phyloP scores from a whole-genome alignment of 2,329 filamentous ascomycete genomes.

The Phoma sp. region DNA sequence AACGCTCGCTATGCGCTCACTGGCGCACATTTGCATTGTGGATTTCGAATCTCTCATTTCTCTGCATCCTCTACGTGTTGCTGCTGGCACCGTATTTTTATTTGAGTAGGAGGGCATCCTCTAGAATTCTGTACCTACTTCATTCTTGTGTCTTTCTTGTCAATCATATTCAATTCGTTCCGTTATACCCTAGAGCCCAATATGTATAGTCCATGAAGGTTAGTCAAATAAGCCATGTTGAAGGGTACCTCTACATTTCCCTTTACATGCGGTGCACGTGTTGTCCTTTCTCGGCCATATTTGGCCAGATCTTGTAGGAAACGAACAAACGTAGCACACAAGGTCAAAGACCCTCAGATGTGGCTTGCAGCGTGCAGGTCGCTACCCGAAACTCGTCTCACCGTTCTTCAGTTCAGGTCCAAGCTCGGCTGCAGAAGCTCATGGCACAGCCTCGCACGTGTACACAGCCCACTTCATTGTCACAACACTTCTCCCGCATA shows the following conservation, averaged over 20 bases:
- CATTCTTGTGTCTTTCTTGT: conserved; percentile 21
- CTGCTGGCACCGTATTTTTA: background rate
- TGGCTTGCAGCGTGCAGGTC: background rate
- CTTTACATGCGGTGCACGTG: background rate
- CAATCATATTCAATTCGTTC: conserved; percentile 19
- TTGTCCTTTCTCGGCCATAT: background rate
- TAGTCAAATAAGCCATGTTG: background rate
- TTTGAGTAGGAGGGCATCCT: background rate
- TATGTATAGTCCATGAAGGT: background rate
- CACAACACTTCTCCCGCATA: conserved; percentile 1
- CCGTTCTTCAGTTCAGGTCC: background rate
- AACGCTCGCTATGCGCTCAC: background rate
- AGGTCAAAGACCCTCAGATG: conserved; percentile 1
- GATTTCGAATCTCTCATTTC: background rate
- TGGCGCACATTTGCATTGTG: background rate
- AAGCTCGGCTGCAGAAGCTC: conserved; percentile 6
- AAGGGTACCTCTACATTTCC: background rate
- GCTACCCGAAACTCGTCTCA: conserved; percentile 9
- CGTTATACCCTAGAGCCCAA: conserved; percentile 1
- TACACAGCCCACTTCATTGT: conserved; percentile 18
- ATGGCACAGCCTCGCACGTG: conserved; percentile 21
- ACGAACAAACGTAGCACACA: background rate
- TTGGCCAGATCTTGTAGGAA: background rate
- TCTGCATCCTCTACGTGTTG: background rate
- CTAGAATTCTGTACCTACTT: conserved; percentile 27